Percentiles rank a stretch among this genome's conserved stretches.
Evolutionary conservation across 2,329 filamentous ascomycete genomes (phyloP).

Genomic region (Cladophialophora exuberans): DNA sequence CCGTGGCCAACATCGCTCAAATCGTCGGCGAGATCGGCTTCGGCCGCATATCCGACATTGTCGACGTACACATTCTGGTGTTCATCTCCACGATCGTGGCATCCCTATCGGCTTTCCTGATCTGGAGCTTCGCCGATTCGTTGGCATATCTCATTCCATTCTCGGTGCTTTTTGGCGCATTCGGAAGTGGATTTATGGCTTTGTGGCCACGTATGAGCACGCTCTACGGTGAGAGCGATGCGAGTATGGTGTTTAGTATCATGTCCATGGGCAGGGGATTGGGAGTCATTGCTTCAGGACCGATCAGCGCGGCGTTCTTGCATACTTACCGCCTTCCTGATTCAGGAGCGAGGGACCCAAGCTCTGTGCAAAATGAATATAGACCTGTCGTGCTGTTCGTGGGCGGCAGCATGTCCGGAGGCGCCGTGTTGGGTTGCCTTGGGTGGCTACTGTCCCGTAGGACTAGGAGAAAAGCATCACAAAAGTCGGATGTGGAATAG

Average conservation of each 20-base stretch:
- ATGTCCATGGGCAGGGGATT: slow-evolving; percentile 55
- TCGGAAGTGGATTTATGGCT: slow-evolving; percentile 45
- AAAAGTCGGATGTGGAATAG: not conserved
- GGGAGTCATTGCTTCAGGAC: slow-evolving; percentile 55
- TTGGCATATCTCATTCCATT: slow-evolving; percentile 47
- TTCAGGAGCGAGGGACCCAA: not conserved
- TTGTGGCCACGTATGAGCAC: slow-evolving; percentile 52
- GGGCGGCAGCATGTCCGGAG: slow-evolving; percentile 20
- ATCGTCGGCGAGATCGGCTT: slow-evolving; percentile 42
- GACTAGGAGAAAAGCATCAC: not conserved
- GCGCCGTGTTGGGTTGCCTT: slow-evolving; percentile 11
- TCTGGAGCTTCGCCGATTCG: slow-evolving; percentile 53
- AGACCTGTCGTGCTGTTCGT: slow-evolving; percentile 14
- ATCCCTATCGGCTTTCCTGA: slow-evolving; percentile 46
- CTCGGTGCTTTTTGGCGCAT: slow-evolving; percentile 47
- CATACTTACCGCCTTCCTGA: not conserved
- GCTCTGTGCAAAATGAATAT: not conserved
- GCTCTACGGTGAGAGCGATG: slow-evolving; percentile 46
- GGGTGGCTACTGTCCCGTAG: not conserved
- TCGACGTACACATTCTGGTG: slow-evolving; percentile 47
- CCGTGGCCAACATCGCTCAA: slow-evolving; percentile 40
- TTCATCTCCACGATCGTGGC: slow-evolving; percentile 47
- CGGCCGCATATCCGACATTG: slow-evolving; percentile 46
- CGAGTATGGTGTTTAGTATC: slow-evolving; percentile 53
- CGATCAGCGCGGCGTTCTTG: slow-evolving; percentile 50